Base-by-base conservation (phyloP, 495 filamentous ascomycete genomes). In the Penicillium bialowiezense region DNA sequence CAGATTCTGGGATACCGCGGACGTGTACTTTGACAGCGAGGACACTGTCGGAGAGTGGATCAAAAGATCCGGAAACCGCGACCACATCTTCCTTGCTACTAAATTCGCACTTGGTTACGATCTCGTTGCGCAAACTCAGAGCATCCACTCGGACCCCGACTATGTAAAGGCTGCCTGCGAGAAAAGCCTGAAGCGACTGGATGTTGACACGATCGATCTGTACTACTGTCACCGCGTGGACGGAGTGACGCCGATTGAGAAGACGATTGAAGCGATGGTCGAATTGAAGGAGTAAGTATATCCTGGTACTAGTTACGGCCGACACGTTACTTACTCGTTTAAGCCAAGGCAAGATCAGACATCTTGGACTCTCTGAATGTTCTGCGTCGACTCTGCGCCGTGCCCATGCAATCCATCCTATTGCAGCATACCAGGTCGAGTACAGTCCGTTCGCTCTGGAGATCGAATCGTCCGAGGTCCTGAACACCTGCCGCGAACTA, bases 381-480 rank as follows among this genome's bases (percentile, higher is more conserved):
- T 75, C 72, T 17, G 65, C 80, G 0, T 61, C 69, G 0, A 85
- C 82, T 1, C 65, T 88, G 2, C 78, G 83, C 3, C 76, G 85
- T 76, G 86, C 86, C 0, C 62, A 74, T 55, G 80, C 78, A 24
- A 62, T 88, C 2, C 74, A 80, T 23, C 83, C 75, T 1, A 78
- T 89, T 24, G 53, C 73, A n/a, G 81, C 80, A 4, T 71, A 83
- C 14, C 80, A 89, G 63, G 65, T 86, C 12, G 85, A 88, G 65
- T 87, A 84, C 60, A 78, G 69, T 0, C 77, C 79, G 0, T 87
- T 83, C 42, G 56, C 70, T 3, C 66, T 80, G 7, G 82, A 86
- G 7, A 81, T 87, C 42, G 81, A 88, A 59, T 59, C 60, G 0
- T 54, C 70, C 0, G 59, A 73, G 20, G 58, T 87, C 5, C 55